Evolutionary conservation across 306 rosid species (phyloP), one percentile per base, ranked within the genome.

Genomic region (Sicyos baderoa): DNA sequence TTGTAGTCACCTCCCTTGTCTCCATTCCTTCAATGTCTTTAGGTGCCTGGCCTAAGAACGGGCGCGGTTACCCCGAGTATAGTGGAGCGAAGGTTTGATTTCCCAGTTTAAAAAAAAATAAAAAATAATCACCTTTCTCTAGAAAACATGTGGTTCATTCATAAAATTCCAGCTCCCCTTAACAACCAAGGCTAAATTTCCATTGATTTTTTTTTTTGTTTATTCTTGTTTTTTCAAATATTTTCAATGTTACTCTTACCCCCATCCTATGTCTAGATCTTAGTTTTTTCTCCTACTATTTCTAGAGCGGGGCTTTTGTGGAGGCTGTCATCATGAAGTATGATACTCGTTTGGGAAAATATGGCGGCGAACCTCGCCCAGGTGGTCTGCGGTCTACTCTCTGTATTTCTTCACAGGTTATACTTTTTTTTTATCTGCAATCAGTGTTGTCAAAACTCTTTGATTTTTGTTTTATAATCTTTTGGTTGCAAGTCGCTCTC

Each of bases 321-420:
- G 98, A 93, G 81, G 89, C 96, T 47, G 96, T 92, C 18, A 86
- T 92, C 15, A 92, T 87, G 98, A 85, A 85, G 60, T 92, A 87
- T 51, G 95, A 93, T 47, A 86, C 87, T 40, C 89, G 95, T 56
- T 78, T 89, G 77, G 95, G 97, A 0, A 93, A 74, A 80, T 88
- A 88, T 57, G 85, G 65, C 25, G 97, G 96, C 10, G 76, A 93
- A 85, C 88, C 96, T 2, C 91, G 95, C 44, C 81, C 84, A 9
- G 97, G 97, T 56, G 96, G 95, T 58, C 70, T 66, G 6, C 81
- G 96, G 80, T 83, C 98, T 17, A 93, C 97, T 47, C 72, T 93
- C 70, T 93, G 95, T 52, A 82, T 89, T 44, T 87, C 97, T n/a
- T 93, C 98, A 50, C 98, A 93, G 94, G 96, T 87, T 54, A 71